Evolutionary conservation across 1,284 basidiomycete genomes (phyloP), one percentile per base, ranked within the genome.

Genomic region (Dichomitus squalens): DNA sequence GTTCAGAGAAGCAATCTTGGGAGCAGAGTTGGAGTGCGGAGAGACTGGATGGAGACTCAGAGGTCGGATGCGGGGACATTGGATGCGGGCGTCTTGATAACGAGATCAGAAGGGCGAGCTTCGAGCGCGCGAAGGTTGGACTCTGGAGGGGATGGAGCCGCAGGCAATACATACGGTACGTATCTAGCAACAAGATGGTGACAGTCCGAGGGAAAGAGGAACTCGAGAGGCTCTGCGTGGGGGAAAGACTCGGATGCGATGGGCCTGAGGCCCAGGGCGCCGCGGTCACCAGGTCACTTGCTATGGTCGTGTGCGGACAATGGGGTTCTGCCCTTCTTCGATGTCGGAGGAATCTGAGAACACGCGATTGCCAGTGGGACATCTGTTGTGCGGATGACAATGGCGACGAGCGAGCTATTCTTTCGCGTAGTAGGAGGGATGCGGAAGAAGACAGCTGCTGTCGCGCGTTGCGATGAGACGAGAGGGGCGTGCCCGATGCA

Each of bases 231-330:
- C 21, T 21, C 2, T 20, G 31, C 33, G 41, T n/a, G n/a, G n/a
- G n/a, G n/a, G n/a, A n/a, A n/a, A n/a, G n/a, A n/a, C n/a, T n/a
- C n/a, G n/a, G n/a, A n/a, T n/a, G n/a, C n/a, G n/a, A n/a, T n/a
- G n/a, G n/a, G n/a, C n/a, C n/a, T n/a, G n/a, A n/a, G n/a, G n/a
- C n/a, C n/a, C n/a, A n/a, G n/a, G n/a, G n/a, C n/a, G n/a, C n/a
- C 35, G 46, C 39, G 41, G 55, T 57, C 33, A 40, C 39, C 34
- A 52, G 31, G 49, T n/a, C n/a, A n/a, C n/a, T n/a, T 48, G 57
- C 57, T 54, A 43, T 46, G 49, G 52, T 43, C 54, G 58, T 43
- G 58, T 44, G 54, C 36, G 52, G 47, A 59, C 53, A 59, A 59
- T 49, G 58, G 53, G 58, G 58, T 20, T 34, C 27, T 36, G 29